Base-by-base conservation (phyloP, 2,329 filamentous ascomycete genomes). In the Phialemonium atrogriseum region DNA sequence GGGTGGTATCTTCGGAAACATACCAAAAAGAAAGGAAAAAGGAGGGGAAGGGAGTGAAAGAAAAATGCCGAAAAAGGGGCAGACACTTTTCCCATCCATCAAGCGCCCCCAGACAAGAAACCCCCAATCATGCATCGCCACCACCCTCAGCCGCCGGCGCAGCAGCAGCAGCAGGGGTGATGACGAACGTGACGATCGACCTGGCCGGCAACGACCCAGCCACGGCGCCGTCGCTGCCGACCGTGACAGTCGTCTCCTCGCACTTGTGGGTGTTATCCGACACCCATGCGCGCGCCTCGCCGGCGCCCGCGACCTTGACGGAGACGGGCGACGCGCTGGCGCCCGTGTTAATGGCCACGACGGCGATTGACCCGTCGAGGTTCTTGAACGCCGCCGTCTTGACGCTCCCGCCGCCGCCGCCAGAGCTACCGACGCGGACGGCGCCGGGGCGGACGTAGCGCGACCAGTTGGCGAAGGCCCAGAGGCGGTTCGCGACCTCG, bases 401-500 rank as follows among this genome's bases (percentile, higher is more conserved):
- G 23, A 56, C 40, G 19, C 50, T 48, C 3, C 42, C 36, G 11
- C 45, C 45, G 3, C 42, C 36, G 11, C 45, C 45, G 3, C 50
- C 53, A 5, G 45, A 40, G 4, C 46, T 47, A 10, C 41, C 48
- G 12, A 60, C 40, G 21, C 56, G 44, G 6, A 52, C 32, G 11
- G 58, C 56, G 0, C 58, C 58, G 3, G 58, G 58, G 1, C 56
- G 51, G 14, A 61, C 54, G 36, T 54, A 54, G 12, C 59, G 52
- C 15, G 42, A 46, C 52, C 54, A 61, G 45, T 55, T 57, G 24
- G 57, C 58, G 38, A 62, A 56, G n/a, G 58, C 58, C 58, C 57
- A 62, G 15, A 60, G 47, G 5, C 52, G 46, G 34, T 48, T 46
- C 7, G 54, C 47, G 5, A 55, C 49, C 40, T 54, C 47, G 46